Conservation (phyloP, 2,329 filamentous ascomycete genomes). For the Sporothrix pallida region DNA sequence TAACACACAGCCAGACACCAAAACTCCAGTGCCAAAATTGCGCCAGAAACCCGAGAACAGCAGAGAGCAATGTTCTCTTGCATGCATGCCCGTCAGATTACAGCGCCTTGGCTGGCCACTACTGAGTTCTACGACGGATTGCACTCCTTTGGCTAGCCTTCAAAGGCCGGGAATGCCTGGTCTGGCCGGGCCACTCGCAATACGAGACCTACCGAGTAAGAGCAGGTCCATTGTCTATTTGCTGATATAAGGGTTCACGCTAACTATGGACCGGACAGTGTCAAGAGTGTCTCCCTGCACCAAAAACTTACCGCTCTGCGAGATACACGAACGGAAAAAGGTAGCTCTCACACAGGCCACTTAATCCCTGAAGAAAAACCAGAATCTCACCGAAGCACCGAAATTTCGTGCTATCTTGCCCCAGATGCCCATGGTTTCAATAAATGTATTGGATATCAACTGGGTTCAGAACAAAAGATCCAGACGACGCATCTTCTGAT, state of each 20-base stretch:
- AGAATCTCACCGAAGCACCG: neutral
- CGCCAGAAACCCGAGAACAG: constrained; percentile 1
- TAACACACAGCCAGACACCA: neutral
- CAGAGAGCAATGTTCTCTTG: too few species aligned
- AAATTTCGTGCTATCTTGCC: neutral
- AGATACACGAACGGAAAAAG: neutral
- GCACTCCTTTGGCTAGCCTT: neutral
- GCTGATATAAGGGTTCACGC: constrained; percentile 3
- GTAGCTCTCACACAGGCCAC: neutral
- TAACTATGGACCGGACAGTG: neutral
- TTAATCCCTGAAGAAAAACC: neutral
- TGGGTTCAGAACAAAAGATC: too few species aligned
- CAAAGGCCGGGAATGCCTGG: neutral
- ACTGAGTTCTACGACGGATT: neutral
- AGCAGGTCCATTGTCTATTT: constrained; percentile 11
- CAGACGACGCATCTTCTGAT: neutral
- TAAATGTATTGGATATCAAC: neutral
- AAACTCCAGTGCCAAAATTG: neutral
- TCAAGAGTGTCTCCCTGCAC: neutral
- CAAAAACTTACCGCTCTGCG: neutral
- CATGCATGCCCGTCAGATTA: constrained; percentile 19
- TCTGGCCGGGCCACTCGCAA: neutral
- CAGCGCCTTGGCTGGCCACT: constrained; percentile 17
- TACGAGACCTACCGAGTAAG: neutral
- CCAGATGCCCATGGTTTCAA: constrained; percentile 1